Conservation (phyloP, 345 rosid genomes). For the Firmiana major region DNA sequence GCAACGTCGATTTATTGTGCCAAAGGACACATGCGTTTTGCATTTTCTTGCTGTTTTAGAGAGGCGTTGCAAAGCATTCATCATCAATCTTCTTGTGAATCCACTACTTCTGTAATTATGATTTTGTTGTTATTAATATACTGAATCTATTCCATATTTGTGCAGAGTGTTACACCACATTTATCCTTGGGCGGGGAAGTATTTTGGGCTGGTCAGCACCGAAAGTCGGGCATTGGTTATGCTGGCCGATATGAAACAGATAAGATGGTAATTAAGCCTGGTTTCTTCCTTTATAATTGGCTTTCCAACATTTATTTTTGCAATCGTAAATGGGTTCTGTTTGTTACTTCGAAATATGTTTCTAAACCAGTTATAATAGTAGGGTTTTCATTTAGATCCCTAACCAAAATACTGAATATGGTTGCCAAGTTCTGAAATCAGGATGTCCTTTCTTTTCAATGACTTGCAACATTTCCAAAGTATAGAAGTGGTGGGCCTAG, state of each 20-base stretch:
- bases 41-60: background rate
- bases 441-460: background rate
- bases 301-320: background rate
- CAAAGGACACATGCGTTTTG: background rate
- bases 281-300: slow-evolving; percentile 4
- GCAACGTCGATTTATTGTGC: background rate
- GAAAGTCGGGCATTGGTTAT: slow-evolving; percentile 93
- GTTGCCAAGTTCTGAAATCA: background rate
- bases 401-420: background rate
- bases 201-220: slow-evolving; percentile 97
- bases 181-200: slow-evolving; percentile 91
- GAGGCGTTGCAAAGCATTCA: background rate
- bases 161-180: slow-evolving; percentile 74
- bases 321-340: background rate
- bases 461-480: background rate
- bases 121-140: background rate
- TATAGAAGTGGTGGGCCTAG: background rate
- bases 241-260: slow-evolving; percentile 91
- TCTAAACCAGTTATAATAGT: background rate
- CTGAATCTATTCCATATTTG: slow-evolving; percentile 8
- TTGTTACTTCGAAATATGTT: background rate
- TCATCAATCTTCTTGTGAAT: background rate
- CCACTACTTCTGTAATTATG: background rate
- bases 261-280: slow-evolving; percentile 65
- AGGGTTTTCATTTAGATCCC: background rate